These are phyloP conservation scores for Stylonectria norvegica DNA, from an alignment of 2,329 filamentous ascomycete genomes.

Conservation along the genomic window DNA sequence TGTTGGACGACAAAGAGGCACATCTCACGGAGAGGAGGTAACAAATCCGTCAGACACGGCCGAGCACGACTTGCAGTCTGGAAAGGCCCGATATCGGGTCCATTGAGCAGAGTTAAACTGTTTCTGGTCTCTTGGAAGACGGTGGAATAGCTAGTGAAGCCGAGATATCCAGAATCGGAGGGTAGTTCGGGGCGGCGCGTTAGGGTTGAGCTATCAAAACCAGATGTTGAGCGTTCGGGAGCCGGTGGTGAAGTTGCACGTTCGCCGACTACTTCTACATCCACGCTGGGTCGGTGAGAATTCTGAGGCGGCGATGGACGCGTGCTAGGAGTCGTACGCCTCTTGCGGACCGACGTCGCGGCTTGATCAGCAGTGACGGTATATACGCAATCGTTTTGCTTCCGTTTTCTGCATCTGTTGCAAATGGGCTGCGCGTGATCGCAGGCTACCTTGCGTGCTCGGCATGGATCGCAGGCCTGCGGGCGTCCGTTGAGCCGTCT, in stretches of 20 bases:
- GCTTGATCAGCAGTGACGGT: slow-evolving; percentile 16
- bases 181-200: slow-evolving; percentile 4
- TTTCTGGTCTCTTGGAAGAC: slow-evolving; percentile 42
- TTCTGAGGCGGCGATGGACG: background rate
- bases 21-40: slow-evolving; percentile 32
- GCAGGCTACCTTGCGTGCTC: slow-evolving; percentile 42
- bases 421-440: slow-evolving; percentile 41
- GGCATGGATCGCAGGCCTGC: slow-evolving; percentile 36
- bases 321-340: slow-evolving; percentile 5
- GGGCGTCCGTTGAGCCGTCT: slow-evolving; percentile 29
- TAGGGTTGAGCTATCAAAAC: no score
- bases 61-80: slow-evolving; percentile 5
- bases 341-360: slow-evolving; percentile 16
- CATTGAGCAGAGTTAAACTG: slow-evolving; percentile 35
- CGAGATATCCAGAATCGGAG: slow-evolving; percentile 38
- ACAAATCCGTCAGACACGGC: slow-evolving; percentile 18
- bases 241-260: no score
- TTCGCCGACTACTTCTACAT: no score
- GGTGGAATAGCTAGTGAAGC: slow-evolving; percentile 42
- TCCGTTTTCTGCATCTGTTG: slow-evolving; percentile 36
- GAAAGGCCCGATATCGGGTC: slow-evolving; percentile 12
- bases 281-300: background rate
- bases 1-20: slow-evolving; percentile 37
- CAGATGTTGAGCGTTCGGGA: no score
- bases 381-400: slow-evolving; percentile 36